Evolutionary conservation across 257 asterid genomes (phyloP), one percentile per base, ranked within the genome.

Genomic region (Cruciata laevipes): DNA sequence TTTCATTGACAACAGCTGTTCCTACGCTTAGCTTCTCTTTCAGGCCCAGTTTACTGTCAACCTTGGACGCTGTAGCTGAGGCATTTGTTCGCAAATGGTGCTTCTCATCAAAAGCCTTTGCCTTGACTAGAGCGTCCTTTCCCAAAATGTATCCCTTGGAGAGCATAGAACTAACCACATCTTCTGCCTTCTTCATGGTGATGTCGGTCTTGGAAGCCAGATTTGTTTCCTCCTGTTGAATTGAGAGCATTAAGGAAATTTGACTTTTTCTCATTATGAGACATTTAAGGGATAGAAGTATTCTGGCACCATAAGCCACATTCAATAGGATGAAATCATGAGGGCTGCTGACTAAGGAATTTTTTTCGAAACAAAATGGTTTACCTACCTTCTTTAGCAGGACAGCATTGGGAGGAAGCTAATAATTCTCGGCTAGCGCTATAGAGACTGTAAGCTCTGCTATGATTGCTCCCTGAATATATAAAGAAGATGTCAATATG

Each of bases 71-170:
- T 0, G 82, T 82, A 2, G 87, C 81, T 1, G 85, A 76, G n/a
- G 91, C 95, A 8, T 69, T 80, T 13, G 78, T 63, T 27, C 78
- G 78, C 71, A 77, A 49, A 0, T 70, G 79, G 76, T 83, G 95
- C 82, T 69, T 87, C 70, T 83, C 81, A 6, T 85, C 90, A 2
- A 87, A 69, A 7, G 80, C 63, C 71, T 80, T 76, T 8, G 92
- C 92, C 71, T 64, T 80, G 67, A 74, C 78, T 11, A 87, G 71
- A 8, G 87, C 88, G 69, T 82, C 95, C 55, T 85, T 83, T 63
- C 89, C 87, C 61, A 87, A 70, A 13, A 73, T 74, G 51, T 75
- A 87, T 1, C 91, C 95, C 78, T 70, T 85, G 6, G 95, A 86
- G 25, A 85, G 80, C 81, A 85, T 80, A 3, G 81, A 75, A 80